Percentiles rank a stretch among this genome's conserved stretches.
Evolutionary conservation across 805 yeast species (phyloP).

Genomic region (Metschnikowia picachoensis): DNA sequence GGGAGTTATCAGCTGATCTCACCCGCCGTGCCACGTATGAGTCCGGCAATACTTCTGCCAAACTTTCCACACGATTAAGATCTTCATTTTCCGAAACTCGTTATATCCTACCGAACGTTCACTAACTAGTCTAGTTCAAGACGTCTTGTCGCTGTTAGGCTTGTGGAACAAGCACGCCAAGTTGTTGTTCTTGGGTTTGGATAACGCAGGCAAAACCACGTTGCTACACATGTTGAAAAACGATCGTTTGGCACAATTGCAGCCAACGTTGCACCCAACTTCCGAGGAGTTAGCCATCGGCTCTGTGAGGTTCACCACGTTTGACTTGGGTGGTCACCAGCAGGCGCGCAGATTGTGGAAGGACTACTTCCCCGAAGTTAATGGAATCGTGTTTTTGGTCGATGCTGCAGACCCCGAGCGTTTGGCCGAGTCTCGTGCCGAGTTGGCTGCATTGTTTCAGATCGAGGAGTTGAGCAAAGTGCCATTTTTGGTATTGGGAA

Average conservation of each 20-base stretch:
- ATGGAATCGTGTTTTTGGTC: constrained; percentile 93
- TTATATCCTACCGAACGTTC: background rate
- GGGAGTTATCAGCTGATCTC: too few relatives aligned
- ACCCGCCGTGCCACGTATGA: too few relatives aligned
- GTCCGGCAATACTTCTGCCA: too few relatives aligned
- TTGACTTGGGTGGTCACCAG: constrained; percentile 97
- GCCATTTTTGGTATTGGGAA: constrained; percentile 92
- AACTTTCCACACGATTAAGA: too few relatives aligned
- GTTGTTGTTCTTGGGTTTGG: constrained; percentile 44
- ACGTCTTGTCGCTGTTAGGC: constrained; percentile 43
- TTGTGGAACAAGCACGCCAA: constrained; percentile 49
- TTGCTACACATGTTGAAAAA: constrained; percentile 57
- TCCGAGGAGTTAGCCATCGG: constrained; percentile 98
- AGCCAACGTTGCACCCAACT: constrained; percentile 98
- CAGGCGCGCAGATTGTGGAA: constrained; percentile 99
- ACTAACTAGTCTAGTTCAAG: constrained; percentile 37
- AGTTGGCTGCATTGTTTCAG: constrained; percentile 86
- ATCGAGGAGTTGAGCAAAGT: constrained; percentile 88
- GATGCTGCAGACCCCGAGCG: constrained; percentile 97
- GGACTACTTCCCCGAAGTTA: constrained; percentile 98
- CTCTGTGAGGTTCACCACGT: constrained; percentile 93
- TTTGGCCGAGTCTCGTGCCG: constrained; percentile 91
- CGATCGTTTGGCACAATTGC: constrained; percentile 95
- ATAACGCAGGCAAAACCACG: constrained; percentile 47
- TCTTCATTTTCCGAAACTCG: background rate